Conservation (phyloP, 345 rosid genomes). For the Lumnitzera littorea region DNA sequence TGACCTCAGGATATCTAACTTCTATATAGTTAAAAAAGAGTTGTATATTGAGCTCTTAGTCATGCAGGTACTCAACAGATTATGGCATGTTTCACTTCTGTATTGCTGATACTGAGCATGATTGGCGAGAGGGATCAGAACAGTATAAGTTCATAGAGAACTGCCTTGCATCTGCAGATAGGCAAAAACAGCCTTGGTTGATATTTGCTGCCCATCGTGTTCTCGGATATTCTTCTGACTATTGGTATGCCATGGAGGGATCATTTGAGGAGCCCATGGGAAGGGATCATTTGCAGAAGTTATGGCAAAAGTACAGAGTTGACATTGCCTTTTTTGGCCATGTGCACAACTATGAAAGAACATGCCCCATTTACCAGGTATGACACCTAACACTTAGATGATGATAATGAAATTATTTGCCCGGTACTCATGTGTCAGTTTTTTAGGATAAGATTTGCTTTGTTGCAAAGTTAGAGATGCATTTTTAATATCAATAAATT, state of each 20-base stretch:
- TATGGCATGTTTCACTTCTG: slow-evolving; percentile 83
- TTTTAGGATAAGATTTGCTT: too few relatives aligned
- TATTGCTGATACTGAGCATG: slow-evolving; percentile 72
- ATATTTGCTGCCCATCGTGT: slow-evolving; percentile 73
- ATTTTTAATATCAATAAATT: too few relatives aligned
- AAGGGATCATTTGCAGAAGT: slow-evolving; percentile 66
- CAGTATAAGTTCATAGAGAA: slow-evolving; percentile 56
- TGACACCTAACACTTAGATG: background rate
- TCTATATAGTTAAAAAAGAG: background rate
- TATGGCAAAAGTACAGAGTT: slow-evolving; percentile 85
- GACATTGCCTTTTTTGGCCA: slow-evolving; percentile 78
- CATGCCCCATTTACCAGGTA: slow-evolving; percentile 79
- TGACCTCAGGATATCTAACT: too few relatives aligned
- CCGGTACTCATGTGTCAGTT: too few relatives aligned
- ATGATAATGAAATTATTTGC: background rate
- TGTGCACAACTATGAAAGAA: slow-evolving; percentile 77
- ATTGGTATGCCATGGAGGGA: slow-evolving; percentile 52
- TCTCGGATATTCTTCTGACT: slow-evolving; percentile 58
- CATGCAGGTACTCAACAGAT: slow-evolving; percentile 58
- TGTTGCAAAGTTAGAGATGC: too few relatives aligned
- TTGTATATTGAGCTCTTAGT: background rate
- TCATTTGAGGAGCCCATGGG: slow-evolving; percentile 69
- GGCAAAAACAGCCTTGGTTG: slow-evolving; percentile 81
- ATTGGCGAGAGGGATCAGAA: slow-evolving; percentile 78
- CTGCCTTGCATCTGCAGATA: slow-evolving; percentile 64